Evolutionary conservation across 805 yeast genomes (phyloP), one percentile per base, ranked within the genome.

Genomic region (Pichia scutulata): DNA sequence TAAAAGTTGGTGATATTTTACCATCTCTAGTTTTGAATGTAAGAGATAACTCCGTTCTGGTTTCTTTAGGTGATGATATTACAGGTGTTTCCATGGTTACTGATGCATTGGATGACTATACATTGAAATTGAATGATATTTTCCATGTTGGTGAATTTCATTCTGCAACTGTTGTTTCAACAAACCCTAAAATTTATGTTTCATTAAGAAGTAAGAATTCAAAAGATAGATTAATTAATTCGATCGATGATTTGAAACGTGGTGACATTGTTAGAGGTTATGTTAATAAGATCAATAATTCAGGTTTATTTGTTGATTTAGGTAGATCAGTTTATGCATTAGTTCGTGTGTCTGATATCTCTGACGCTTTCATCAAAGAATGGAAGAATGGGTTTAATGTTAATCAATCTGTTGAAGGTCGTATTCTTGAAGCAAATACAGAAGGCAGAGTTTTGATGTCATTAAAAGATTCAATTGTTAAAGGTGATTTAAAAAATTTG

Each of bases 231-330:
- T 60, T 67, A 7, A 74, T 86, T 41, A 60, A 60, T 9, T 63
- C 80, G 2, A 61, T 72, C 39, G 63, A 71, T 5, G 90, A 86
- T 55, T 61, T 89, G 52, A 69, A 71, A 45, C 74, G 78, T 49
- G 96, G 95, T 40, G 84, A 81, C 52, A 74, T 88, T 60, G 82
- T 90, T 41, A 77, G 81, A 56, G 98, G 96, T n/a, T 84, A 83
- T 56, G 78, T 92, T 48, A 84, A 82, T 61, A 81, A 81, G 53
- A 76, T 89, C 44, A 78, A 86, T 14, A 82, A 84, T 57, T 77
- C 81, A 51, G 95, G 96, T 64, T 66, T 92, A 24, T 88, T 84
- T 63, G 84, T 92, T 46, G 75, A 86, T 21, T 70, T 92, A 56
- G 89, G 93, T 41, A 76, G 86, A 55, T 70, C 74, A 1, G 71